These are phyloP conservation scores for Russula earlei DNA, from an alignment of 768 basidiomycete genomes.

Conservation along the genomic window DNA sequence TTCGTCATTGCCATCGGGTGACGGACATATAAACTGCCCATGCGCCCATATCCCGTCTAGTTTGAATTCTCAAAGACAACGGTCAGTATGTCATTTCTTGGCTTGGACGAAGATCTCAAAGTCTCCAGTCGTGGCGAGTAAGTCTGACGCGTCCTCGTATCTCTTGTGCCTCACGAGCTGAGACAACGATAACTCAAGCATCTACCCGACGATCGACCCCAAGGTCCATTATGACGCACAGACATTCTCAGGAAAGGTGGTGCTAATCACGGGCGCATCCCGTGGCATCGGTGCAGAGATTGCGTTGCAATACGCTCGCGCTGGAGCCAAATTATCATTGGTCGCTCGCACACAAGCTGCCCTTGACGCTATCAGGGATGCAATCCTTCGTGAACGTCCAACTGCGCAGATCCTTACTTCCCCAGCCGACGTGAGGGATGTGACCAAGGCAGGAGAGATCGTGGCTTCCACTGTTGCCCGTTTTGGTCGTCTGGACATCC, in stretches of 20 bases:
- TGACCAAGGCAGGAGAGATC: neutral
- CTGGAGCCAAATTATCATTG: neutral
- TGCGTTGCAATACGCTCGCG: neutral
- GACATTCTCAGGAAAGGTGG: neutral
- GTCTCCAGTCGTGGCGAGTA: neutral
- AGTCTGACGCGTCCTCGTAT: neutral
- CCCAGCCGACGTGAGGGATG: neutral
- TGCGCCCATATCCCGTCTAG: too few relatives aligned
- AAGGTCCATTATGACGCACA: neutral
- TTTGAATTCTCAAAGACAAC: too few relatives aligned
- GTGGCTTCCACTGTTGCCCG: neutral
- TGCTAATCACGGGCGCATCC: neutral
- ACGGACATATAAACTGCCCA: too few relatives aligned
- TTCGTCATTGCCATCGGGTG: too few relatives aligned
- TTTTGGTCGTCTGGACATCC: neutral
- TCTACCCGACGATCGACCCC: neutral
- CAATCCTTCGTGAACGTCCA: neutral
- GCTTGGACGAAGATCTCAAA: constrained; percentile 1
- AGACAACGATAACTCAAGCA: neutral
- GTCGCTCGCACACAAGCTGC: neutral
- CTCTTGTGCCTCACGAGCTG: neutral
- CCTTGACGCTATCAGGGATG: neutral
- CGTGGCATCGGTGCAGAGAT: neutral
- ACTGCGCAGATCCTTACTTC: neutral
- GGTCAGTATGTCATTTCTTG: neutral